Evolutionary conservation across 1,139 yeast genomes (phyloP), one percentile per base, ranked within the genome.

Genomic region (Yamadazyma pseudoaaseri): DNA sequence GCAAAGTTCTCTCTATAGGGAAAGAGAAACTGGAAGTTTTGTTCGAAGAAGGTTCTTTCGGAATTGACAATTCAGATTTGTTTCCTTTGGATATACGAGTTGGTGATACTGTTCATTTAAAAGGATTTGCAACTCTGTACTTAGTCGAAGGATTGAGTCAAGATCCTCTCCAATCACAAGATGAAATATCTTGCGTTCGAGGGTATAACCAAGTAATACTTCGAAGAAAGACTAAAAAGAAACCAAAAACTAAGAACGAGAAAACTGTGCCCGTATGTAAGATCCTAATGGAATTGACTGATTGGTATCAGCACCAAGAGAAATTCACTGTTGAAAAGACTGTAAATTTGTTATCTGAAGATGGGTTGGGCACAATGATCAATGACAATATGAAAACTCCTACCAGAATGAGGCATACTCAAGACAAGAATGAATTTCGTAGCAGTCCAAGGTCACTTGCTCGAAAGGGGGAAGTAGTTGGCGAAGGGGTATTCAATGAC

Each of bases 131-230:
- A 3, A 13, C 27, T 5, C 20, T 18, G 4, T 73, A 62, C 39
- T 44, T 50, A 9, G 76, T 81, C 1, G 61, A 70, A 2, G 84
- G 81, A 0, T 52, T 81, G 30, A 38, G 51, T 10, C 34, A 32
- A 6, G 47, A 48, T 2, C 48, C 48, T 3, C 34, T 47, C 1
- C 39, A 34, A 14, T 31, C 37, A 10, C 37, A 45, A 0, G 29
- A 38, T n/a, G 39, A 47, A 0, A 67, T 79, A 5, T 52, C 62
- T 27, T 80, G 86, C 47, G 62, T 79, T 36, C 56, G 86, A 45
- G 87, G 87, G 0, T 81, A 62, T 48, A 79, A 79, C 49, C 52
- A 65, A 3, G 69, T 76, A 2, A 51, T 62, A 41, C 52, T 72
- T 12, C 40, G 35, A 20, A 46, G 42, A 39, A 35, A 34, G 26